phyloP scores from a whole-genome alignment of 1,139 yeast species.

The Hansenula anomala region DNA sequence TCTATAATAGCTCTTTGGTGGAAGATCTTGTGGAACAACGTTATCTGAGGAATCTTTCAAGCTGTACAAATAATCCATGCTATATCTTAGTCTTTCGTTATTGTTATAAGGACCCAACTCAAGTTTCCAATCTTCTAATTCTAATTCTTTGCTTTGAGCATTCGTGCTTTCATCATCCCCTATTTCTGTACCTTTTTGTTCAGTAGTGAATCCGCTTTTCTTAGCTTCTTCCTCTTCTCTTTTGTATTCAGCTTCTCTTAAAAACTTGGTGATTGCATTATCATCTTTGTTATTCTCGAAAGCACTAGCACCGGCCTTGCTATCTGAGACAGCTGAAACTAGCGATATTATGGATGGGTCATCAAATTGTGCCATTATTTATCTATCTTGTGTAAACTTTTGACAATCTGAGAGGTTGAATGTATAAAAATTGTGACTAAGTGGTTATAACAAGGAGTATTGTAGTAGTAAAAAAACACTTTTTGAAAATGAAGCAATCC shows the following conservation, averaged over 20 bases:
- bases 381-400: background rate
- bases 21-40: constrained; percentile 14
- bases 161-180: constrained; percentile 1
- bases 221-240: constrained; percentile 19
- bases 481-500: too few relatives aligned
- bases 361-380: constrained; percentile 11
- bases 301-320: background rate
- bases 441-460: too few relatives aligned
- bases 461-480: too few relatives aligned
- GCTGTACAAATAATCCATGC: background rate
- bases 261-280: constrained; percentile 19
- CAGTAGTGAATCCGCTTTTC: background rate
- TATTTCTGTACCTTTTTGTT: background rate
- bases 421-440: too few relatives aligned
- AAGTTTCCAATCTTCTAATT: background rate
- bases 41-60: constrained; percentile 1
- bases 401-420: background rate
- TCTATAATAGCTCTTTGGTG: constrained; percentile 19
- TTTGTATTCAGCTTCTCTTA: constrained; percentile 21
- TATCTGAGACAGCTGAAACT: background rate
- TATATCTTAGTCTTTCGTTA: constrained; percentile 15
- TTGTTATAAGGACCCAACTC: constrained; percentile 9
- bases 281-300: constrained; percentile 2
- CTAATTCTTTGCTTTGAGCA: background rate
- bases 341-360: constrained; percentile 16